Evolutionary conservation across 306 rosid species (phyloP), one percentile per base, ranked within the genome.

Genomic region (Corylus americana): DNA sequence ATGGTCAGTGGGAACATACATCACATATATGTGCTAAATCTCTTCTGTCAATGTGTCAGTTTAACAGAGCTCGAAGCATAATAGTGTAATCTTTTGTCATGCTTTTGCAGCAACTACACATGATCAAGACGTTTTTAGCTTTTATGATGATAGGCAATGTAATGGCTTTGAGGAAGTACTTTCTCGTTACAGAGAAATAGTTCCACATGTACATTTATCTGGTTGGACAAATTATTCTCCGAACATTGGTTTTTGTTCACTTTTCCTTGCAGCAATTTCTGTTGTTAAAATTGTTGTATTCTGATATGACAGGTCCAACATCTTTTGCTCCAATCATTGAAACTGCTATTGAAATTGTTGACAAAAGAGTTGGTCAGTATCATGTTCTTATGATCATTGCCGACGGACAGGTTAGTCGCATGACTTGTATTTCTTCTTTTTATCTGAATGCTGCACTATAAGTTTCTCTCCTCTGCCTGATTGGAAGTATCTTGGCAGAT

Each of bases 381-480:
- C 87, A 84, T 72, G 70, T 84, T 66, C 84, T 79, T 55, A 37
- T 84, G 84, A 84, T 84, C 81, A 84, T 84, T 62, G 84, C 87
- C 55, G 84, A 78, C 58, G 82, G 77, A 11, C 82, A 78, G 71
- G 82, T 78, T 37, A 77, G 79, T 54, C 75, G 74, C 77, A 77
- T 55, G 2, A 73, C 9, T 63, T 18, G 31, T 2, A 13, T 16
- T 54, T 17, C 29, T 53, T 69, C 44, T 47, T 69, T 5, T 5
- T 42, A 42, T 42, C 45, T 42, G 27, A 70, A 70, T 70, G 51
- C 74, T 45, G 45, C 74, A 42, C 20, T 8, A 70, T 5, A 71
- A 71, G 18, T 71, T 47, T 49, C 31, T 27, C 48, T 7, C 11
- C 22, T 29, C 47, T 50, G 12, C 14, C 14, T 49, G 11, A 31